Conservation (phyloP, 176 grass and related monocot species). For the Carex myosuroides region DNA sequence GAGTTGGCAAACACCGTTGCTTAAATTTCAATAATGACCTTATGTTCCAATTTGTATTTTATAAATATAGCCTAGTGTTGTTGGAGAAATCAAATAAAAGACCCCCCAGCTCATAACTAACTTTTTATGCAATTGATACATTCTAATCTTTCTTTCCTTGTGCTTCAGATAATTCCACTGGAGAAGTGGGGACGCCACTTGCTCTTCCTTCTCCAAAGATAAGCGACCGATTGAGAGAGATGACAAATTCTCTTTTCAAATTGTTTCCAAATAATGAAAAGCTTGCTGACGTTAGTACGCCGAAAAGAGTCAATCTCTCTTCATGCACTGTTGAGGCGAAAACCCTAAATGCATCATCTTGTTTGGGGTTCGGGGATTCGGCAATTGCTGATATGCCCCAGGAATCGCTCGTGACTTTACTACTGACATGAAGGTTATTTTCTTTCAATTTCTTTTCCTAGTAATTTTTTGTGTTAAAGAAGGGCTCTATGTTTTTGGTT, state of each 20-base stretch:
- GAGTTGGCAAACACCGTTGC: neutral
- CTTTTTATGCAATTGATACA: neutral
- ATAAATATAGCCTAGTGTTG: neutral
- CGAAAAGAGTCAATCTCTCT: constrained; percentile 6
- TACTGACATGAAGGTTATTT: constrained; percentile 17
- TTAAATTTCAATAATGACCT: neutral
- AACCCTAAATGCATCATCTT: neutral
- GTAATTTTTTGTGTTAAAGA: neutral
- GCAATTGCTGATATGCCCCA: neutral
- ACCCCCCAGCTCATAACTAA: neutral
- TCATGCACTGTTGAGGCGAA: neutral
- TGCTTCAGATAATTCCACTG: neutral
- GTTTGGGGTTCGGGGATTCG: neutral
- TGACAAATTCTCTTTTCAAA: constrained; percentile 9
- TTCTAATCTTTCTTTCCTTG: neutral
- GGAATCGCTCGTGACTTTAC: neutral
- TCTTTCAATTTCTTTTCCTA: neutral
- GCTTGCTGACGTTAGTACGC: neutral
- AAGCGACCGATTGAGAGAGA: neutral
- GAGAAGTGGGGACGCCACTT: neutral
- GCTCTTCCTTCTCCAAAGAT: neutral
- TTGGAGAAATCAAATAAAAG: constrained; percentile 4
- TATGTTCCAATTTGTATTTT: neutral
- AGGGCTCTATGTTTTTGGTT: neutral
- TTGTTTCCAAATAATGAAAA: neutral